A percentile compares a stretch with the other conserved stretches of the same genome.
Evolutionary conservation across 305 asterid genomes (phyloP).

Genomic region (Coffea humblotiana): DNA sequence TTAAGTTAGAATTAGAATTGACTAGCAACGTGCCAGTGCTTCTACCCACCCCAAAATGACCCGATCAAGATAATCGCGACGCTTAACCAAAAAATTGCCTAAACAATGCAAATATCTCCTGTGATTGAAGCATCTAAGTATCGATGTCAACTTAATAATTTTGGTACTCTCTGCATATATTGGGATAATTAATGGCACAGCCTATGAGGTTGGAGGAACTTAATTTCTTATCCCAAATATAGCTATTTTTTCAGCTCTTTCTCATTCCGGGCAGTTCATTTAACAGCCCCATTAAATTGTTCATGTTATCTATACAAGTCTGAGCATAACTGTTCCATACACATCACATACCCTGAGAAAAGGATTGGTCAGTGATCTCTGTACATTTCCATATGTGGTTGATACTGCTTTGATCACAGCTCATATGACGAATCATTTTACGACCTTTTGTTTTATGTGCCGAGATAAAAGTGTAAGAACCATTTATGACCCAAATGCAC

Average conservation of each 20-base stretch:
- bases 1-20: no score
- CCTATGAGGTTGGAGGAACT: slow-evolving; percentile 2
- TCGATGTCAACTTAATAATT: background rate
- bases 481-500: no score
- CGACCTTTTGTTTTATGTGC: no score
- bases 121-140: background rate
- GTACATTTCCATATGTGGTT: no score
- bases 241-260: background rate
- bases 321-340: no score
- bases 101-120: background rate
- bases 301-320: background rate
- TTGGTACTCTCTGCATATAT: background rate
- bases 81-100: background rate
- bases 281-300: background rate
- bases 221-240: background rate
- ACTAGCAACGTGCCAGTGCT: no score
- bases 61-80: background rate
- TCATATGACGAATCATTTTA: no score
- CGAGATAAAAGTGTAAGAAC: no score
- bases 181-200: background rate
- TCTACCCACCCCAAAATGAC: no score
- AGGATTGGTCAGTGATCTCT: no score
- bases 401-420: no score
- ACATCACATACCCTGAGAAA: no score
- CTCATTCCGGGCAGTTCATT: background rate